phyloP scores from a whole-genome alignment of 2,329 filamentous ascomycete genomes.

The Sclerotinia subarctica region DNA sequence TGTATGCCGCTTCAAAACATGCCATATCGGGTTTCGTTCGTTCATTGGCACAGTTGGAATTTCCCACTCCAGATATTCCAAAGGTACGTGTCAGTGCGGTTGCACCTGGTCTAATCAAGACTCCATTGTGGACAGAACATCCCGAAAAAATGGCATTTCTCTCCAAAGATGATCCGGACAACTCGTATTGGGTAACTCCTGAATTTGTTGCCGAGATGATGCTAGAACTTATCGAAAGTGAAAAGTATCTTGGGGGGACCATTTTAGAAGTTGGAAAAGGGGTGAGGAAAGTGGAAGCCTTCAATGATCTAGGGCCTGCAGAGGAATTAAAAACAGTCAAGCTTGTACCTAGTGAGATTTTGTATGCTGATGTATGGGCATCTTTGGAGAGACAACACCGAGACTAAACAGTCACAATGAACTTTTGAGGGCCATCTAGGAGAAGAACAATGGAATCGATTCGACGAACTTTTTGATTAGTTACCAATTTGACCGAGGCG shows the following conservation, averaged over 20 bases:
- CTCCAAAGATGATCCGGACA: constrained; percentile 28
- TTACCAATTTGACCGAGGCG: no score
- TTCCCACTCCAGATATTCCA: constrained; percentile 31
- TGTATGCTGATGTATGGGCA: constrained; percentile 12
- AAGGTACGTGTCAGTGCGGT: constrained; percentile 45
- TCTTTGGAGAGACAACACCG: constrained; percentile 10
- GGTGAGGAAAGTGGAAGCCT: constrained; percentile 38
- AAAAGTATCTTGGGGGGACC: constrained; percentile 41
- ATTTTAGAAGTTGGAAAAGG: constrained; percentile 43
- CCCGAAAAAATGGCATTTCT: constrained; percentile 45
- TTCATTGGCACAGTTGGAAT: constrained; percentile 42
- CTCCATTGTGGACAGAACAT: constrained; percentile 47
- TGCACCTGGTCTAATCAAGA: constrained; percentile 43
- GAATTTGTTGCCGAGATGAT: constrained; percentile 46
- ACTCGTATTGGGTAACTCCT: constrained; percentile 42
- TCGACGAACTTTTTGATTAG: neutral
- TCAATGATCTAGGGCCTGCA: constrained; percentile 42
- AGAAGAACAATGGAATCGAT: neutral
- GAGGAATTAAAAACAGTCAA: neutral
- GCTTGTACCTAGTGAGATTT: neutral
- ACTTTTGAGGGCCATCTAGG: neutral
- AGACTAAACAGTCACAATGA: neutral
- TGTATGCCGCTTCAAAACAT: constrained; percentile 50
- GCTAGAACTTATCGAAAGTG: constrained; percentile 42
- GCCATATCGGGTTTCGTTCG: constrained; percentile 47